These are phyloP conservation scores for Chlorella sp. DNA, from an alignment of 139 green algal genomes.

Conservation along the genomic window DNA sequence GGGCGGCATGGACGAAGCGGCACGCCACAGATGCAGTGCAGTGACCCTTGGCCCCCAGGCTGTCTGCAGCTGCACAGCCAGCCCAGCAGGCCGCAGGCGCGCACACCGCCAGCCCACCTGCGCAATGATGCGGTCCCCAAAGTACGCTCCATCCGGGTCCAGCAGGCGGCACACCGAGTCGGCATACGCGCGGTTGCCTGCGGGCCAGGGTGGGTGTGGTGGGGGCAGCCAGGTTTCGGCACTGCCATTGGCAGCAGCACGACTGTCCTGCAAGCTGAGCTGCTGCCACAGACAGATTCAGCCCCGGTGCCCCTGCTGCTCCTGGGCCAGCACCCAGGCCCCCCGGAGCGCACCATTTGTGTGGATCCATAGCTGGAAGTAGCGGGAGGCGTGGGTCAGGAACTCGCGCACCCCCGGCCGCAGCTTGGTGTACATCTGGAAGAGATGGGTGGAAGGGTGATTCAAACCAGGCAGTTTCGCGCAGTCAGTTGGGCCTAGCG, in stretches of 20 bases:
- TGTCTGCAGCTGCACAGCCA: too few species aligned
- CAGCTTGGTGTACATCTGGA: constrained; percentile 92
- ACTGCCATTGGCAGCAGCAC: too few species aligned
- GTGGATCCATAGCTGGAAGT: constrained; percentile 94
- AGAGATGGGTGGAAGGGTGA: too few species aligned
- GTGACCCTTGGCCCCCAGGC: too few species aligned
- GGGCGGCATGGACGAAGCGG: too few species aligned
- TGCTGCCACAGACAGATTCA: neutral
- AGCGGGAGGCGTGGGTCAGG: constrained; percentile 48
- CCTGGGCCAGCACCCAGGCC: neutral
- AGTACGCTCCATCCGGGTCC: constrained; percentile 72
- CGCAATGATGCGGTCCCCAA: constrained; percentile 82
- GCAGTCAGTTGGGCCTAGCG: too few species aligned
- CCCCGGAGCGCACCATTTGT: constrained; percentile 80
- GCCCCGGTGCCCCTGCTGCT: too few species aligned
- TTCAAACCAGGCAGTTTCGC: too few species aligned
- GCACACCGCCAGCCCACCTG: neutral
- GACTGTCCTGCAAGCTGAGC: too few species aligned
- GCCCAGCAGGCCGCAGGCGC: neutral
- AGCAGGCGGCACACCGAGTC: constrained; percentile 84
- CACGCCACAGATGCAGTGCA: too few species aligned
- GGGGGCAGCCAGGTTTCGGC: too few species aligned
- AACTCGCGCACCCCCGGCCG: constrained; percentile 79
- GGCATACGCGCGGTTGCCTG: constrained; percentile 84
- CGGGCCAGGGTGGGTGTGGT: neutral